Percentiles rank a stretch among this genome's conserved stretches.
Evolutionary conservation across 2,329 filamentous ascomycete species (phyloP).

Genomic region (Scedosporium apiospermum): DNA sequence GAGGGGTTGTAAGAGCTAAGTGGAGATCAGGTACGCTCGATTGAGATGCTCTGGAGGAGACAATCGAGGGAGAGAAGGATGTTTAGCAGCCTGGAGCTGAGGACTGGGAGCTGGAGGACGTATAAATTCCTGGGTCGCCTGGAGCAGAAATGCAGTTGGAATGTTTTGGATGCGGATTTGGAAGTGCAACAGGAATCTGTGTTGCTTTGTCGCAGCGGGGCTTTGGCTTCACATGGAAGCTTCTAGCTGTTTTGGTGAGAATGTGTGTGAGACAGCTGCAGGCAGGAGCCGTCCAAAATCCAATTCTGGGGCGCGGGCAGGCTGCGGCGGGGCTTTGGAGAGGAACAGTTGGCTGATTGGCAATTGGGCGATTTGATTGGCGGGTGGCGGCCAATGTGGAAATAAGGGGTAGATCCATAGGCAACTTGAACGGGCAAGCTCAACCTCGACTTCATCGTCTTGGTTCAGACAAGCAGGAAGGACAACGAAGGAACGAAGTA

Average conservation of each 20-base stretch:
- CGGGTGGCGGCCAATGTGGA: no score
- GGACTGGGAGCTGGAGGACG: no score
- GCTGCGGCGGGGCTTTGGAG: not conserved
- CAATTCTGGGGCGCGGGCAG: not conserved
- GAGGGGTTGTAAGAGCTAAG: not conserved
- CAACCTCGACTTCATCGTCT: no score
- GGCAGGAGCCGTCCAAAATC: not conserved
- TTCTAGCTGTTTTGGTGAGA: slow-evolving; percentile 12
- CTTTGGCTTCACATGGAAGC: slow-evolving; percentile 11
- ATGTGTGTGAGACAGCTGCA: not conserved
- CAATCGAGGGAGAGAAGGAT: no score
- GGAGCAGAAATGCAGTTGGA: not conserved
- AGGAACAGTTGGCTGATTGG: not conserved
- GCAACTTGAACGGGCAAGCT: no score
- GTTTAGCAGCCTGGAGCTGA: no score
- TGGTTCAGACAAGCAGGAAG: no score
- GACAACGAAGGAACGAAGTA: no score
- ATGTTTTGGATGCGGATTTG: not conserved
- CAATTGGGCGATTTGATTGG: not conserved
- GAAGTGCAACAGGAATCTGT: not conserved
- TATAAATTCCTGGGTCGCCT: no score
- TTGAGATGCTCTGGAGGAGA: not conserved
- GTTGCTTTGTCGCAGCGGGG: not conserved
- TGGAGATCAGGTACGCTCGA: not conserved
- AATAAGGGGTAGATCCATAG: not conserved